Evolutionary conservation across 176 grass and related monocot species (phyloP).

Genomic region (Puccinellia tenuiflora): DNA sequence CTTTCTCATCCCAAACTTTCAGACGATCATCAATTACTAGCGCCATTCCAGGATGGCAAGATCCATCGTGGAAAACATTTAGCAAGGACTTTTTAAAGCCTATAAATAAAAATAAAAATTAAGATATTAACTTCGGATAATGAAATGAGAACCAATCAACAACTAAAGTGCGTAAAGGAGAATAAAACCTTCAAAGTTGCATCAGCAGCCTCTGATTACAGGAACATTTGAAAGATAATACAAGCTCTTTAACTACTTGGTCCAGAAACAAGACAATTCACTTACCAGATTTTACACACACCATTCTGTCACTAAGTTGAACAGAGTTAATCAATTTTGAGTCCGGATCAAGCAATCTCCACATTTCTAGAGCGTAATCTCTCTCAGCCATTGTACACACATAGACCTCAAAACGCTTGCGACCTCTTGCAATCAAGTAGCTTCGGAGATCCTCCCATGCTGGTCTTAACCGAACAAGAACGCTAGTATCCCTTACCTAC

Average conservation of each 20-base stretch:
- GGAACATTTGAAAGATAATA: not conserved
- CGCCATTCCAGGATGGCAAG: slow-evolving; percentile 95
- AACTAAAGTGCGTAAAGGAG: not conserved
- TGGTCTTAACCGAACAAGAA: slow-evolving; percentile 86
- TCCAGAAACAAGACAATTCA: not conserved
- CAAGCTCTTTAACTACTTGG: not conserved
- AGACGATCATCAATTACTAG: slow-evolving; percentile 94
- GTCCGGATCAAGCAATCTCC: slow-evolving; percentile 93
- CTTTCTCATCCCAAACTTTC: slow-evolving; percentile 99
- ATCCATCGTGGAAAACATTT: slow-evolving; percentile 92
- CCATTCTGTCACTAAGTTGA: slow-evolving; percentile 80
- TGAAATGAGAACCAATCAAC: slow-evolving; percentile 14
- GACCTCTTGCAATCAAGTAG: slow-evolving; percentile 90
- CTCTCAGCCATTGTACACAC: slow-evolving; percentile 99
- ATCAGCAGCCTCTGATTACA: not conserved
- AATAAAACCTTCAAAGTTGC: not conserved
- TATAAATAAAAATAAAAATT: slow-evolving; percentile 16
- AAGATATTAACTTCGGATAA: slow-evolving; percentile 19
- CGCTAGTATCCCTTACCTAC: slow-evolving; percentile 96
- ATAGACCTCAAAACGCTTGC: slow-evolving; percentile 97
- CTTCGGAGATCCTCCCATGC: slow-evolving; percentile 97
- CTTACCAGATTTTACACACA: slow-evolving; percentile 96
- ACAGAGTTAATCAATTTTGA: slow-evolving; percentile 79
- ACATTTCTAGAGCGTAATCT: slow-evolving; percentile 99
- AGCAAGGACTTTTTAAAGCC: slow-evolving; percentile 78